Conservation (phyloP, 78 protist genomes). For the Chrysochromulina tobinii region DNA sequence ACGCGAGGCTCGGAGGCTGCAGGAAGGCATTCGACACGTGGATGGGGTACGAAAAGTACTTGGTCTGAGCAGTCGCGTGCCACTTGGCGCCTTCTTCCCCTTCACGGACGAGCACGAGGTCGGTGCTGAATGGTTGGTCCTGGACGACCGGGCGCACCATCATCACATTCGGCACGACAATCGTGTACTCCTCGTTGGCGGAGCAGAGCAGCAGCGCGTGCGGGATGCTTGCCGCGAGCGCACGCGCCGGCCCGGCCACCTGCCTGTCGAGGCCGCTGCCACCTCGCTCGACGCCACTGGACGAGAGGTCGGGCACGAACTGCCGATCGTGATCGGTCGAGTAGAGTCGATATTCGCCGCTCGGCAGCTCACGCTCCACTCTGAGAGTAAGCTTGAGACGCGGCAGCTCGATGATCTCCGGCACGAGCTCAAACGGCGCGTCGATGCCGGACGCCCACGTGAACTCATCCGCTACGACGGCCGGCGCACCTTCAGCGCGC, state of each 20-base stretch:
- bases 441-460: no score
- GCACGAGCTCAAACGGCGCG: neutral
- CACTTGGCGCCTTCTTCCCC: neutral
- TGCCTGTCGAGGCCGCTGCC: no score
- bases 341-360: neutral
- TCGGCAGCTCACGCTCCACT: neutral
- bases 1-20: neutral
- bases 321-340: conserved; percentile 41
- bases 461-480: no score
- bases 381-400: conserved; percentile 55
- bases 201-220: conserved; percentile 36
- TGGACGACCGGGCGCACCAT: conserved; percentile 17
- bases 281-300: no score
- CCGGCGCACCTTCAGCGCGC: no score
- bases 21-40: conserved; percentile 47
- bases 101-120: conserved; percentile 32
- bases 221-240: conserved; percentile 27
- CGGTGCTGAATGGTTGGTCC: conserved; percentile 42
- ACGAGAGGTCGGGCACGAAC: neutral
- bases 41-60: conserved; percentile 34
- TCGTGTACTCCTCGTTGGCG: neutral
- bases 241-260: no score
- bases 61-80: neutral
- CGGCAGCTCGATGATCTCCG: conserved; percentile 41
- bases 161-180: conserved; percentile 1